Base-by-base conservation (phyloP, 129 eudicot genomes). In the Tanacetum coccineum region DNA sequence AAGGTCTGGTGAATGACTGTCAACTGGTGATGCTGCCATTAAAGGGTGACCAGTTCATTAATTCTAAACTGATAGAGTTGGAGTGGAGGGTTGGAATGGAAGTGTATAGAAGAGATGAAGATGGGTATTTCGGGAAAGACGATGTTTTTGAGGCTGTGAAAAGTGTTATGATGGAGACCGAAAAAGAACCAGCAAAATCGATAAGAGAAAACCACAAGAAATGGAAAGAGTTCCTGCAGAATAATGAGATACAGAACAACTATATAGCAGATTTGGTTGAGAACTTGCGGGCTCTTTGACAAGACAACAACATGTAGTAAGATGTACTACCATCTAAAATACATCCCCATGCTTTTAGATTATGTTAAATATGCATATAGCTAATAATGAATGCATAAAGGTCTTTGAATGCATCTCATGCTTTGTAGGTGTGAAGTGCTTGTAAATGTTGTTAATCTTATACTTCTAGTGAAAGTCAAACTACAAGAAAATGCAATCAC, bases 51-150 rank as follows among this genome's bases (percentile, higher is more conserved):
- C 90, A 84, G 57, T 64, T 62, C 7, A 2, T 78, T 66, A 81
- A 81, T 36, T 68, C 73, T 20, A 81, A 75, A 74, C 72, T 84
- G 1, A 66, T 84, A 36, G 69, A 70, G 68, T 51, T 52, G 25
- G 89, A 84, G n/a, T 30, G 77, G 64, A 81, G 50, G 77, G 81
- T 70, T n/a, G 89, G 89, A 4, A 77, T 81, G 70, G 90, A 81
- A 63, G 82, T 85, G 4, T 75, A 85, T 18, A 64, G 87, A 60
- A 78, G 84, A 28, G 87, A 85, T 66, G 84, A 78, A 48, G 86
- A 84, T 84, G 90, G 90, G 67, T 70, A 74, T 68, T 84, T 84
- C 63, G 80, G 81, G 57, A 84, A 64, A 68, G 64, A 73, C 0
- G 86, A 85, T 66, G 48, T 85, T 18, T 52, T 28, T 67, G 71